Conservation (phyloP, 2,329 filamentous ascomycete genomes). For the Blastomyces gilchristii region DNA sequence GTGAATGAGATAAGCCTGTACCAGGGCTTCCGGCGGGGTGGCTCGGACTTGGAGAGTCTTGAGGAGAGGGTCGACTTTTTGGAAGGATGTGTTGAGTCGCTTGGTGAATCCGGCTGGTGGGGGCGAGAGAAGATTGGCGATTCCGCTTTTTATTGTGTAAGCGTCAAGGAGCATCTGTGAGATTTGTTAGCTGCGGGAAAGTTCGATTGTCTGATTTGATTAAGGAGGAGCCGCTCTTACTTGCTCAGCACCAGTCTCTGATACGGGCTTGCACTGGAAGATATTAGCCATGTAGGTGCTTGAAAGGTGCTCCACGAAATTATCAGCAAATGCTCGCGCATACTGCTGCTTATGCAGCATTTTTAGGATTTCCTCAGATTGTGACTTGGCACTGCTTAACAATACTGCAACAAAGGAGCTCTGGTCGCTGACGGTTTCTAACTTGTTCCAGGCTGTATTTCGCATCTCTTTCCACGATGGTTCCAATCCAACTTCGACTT, state of each 20-base stretch:
- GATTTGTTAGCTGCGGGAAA: constrained; percentile 17
- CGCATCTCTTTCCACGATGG: constrained; percentile 93
- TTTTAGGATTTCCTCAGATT: constrained; percentile 62
- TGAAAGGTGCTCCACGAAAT: constrained; percentile 80
- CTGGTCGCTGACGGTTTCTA: constrained; percentile 88
- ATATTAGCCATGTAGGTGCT: constrained; percentile 72
- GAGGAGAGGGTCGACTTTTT: constrained; percentile 79
- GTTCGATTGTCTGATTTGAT: not conserved
- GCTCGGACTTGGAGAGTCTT: constrained; percentile 94
- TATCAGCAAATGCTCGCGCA: constrained; percentile 86
- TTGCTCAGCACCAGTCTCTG: constrained; percentile 89
- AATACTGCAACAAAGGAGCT: constrained; percentile 84
- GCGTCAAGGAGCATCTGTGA: constrained; percentile 84
- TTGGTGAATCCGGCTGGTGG: constrained; percentile 62
- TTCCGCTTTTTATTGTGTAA: constrained; percentile 52
- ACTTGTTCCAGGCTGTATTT: constrained; percentile 86
- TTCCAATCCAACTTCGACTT: constrained; percentile 73
- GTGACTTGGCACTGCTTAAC: constrained; percentile 59
- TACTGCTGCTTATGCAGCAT: constrained; percentile 85
- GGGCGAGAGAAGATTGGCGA: constrained; percentile 47
- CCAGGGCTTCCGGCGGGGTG: constrained; percentile 81
- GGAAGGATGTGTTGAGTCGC: constrained; percentile 73
- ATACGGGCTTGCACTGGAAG: constrained; percentile 80
- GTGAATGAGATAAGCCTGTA: constrained; percentile 95
- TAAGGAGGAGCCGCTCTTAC: constrained; percentile 34